Evolutionary conservation across 345 rosid genomes (phyloP), one percentile per base, ranked within the genome.

Genomic region (Eucalyptus regnans): DNA sequence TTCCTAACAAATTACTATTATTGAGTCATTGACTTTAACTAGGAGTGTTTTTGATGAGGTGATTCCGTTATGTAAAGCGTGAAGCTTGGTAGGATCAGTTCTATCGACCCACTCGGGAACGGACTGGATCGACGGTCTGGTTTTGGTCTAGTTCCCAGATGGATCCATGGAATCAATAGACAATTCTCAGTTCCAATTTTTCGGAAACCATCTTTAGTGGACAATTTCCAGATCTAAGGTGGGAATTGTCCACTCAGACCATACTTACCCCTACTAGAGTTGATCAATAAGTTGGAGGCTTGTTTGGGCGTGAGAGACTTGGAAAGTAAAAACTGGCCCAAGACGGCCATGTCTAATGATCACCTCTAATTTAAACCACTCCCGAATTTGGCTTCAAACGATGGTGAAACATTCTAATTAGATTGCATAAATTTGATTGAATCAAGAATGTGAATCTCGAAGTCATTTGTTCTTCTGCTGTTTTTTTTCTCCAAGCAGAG

Each of bases 71-170:
- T 18, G 58, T 52, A 18, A 52, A 52, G 23, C 4, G 23, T 7
- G 58, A 52, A 52, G 23, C 58, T 52, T 52, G 56, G 23, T 52
- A 17, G 56, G 23, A 51, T 51, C 9, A 51, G 1, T 51, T 51
- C 56, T 51, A 52, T 52, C 4, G 18, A 52, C 56, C 9, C 23
- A 52, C 23, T 52, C 0, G 4, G 0, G 56, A 52, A 18, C 9
- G 4, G 9, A 52, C 0, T 18, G 2, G 22, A 52, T 52, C 0
- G 0, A 52, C 2, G 2, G 0, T 52, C 4, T 52, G 2, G 9
- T 18, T 52, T 1, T 7, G 9, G 23, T 7, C 2, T 1, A 0
- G 1, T 52, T 52, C 9, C 1, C 0, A 2, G 0, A 52, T 52
- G 9, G 4, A 52, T 52, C 2, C 4, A 18, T 52, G 4, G 23